phyloP scores from a whole-genome alignment of 768 basidiomycete genomes.

The Trichaptum fuscoviolaceum region DNA sequence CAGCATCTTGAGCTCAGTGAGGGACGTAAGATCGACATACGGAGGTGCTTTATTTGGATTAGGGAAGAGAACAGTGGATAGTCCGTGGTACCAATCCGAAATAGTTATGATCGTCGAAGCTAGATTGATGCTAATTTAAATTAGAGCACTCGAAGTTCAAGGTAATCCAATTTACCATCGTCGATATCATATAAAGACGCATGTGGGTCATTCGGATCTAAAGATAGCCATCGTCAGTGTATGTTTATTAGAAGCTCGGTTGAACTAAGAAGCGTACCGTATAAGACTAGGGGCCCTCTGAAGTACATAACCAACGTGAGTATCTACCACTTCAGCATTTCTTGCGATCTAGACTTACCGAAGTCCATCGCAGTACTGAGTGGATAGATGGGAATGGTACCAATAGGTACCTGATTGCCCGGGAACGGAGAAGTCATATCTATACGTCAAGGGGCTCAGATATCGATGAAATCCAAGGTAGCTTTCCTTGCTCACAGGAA shows the following conservation, averaged over 20 bases:
- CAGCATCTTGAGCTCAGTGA: not conserved
- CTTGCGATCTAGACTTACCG: constrained; percentile 13
- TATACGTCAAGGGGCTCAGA: not conserved
- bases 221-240: not conserved
- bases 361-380: constrained; percentile 32
- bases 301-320: not conserved
- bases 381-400: constrained; percentile 21
- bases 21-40: not conserved
- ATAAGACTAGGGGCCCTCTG: constrained; percentile 30
- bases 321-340: not conserved
- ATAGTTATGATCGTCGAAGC: constrained; percentile 43
- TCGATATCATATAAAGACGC: constrained; percentile 35
- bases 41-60: constrained; percentile 1
- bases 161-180: constrained; percentile 22
- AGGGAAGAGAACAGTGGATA: constrained; percentile 3
- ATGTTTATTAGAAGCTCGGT: not conserved
- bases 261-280: constrained; percentile 16
- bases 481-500: constrained; percentile 6
- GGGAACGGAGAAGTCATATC: constrained; percentile 10
- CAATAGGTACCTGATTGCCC: constrained; percentile 22
- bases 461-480: not conserved
- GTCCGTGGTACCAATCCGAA: constrained; percentile 37
- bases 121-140: constrained; percentile 7
- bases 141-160: not conserved
- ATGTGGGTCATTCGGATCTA: constrained; percentile 34